Base-by-base conservation (phyloP, 257 asterid species). In the Gentiana straminea region DNA sequence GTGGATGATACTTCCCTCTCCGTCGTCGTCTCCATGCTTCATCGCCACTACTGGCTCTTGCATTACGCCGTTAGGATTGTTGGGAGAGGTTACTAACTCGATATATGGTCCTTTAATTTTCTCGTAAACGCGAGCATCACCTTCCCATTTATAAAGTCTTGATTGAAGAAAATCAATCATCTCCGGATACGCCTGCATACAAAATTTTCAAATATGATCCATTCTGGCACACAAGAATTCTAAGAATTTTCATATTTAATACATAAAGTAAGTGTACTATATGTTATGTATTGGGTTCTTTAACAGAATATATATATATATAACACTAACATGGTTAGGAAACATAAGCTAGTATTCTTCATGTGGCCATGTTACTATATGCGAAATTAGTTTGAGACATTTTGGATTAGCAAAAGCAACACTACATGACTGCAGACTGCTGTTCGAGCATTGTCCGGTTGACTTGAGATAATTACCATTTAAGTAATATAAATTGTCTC, bases 1-100 rank as follows among this genome's bases (percentile, higher is more conserved):
- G 60, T 87, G 75, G 47, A 91, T 61, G 3, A 73, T 51, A 67
- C 47, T 67, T 54, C 94, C 94, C 56, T 70, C 35, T 5, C 64
- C 54, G 24, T 24, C 24, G 24, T 24, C 24, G 24, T 24, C 24
- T 24, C 24, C 24, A 41, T 41, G 46, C 10, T 41, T 10, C 6
- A 69, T 49, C 35, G 84, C 79, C 44, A 87, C 89, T 10, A 81
- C 81, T 5, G 88, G 73, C 58, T 77, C 78, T 51, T 91, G 63
- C 3, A 54, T 68, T 13, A 47, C 59, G 1, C 94, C 96, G 13
- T 73, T 84, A 0, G 96, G 94, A 64, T 91, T 91, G 46, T 80
- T 90, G 2, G 95, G 96, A 4, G 96, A 70, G 0, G 97, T 86
- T 50, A 90, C 86, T 47, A 90, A 35, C 55, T 90, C 96, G 1